Evolutionary conservation across 2,329 filamentous ascomycete species (phyloP).

Genomic region (Drechslerella dactyloides): DNA sequence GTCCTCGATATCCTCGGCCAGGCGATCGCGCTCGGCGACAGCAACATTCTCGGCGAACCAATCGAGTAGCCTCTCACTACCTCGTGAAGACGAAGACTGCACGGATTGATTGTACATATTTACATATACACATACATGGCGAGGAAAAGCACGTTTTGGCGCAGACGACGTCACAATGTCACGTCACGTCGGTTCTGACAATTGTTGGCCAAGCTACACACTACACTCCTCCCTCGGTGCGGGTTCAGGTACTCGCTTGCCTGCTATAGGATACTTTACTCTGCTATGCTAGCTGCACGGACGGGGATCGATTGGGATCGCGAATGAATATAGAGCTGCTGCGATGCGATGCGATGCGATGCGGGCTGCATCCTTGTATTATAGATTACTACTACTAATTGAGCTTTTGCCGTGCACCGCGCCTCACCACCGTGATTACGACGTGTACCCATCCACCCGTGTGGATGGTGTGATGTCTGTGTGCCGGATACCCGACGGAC

Average conservation of each 20-base stretch:
- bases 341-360: conserved; percentile 31
- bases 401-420: conserved; percentile 30
- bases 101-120: conserved; percentile 36
- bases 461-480: too few species aligned
- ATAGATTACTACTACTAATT: conserved; percentile 33
- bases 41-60: conserved; percentile 42
- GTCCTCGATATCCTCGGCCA: conserved; percentile 95
- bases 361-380: conserved; percentile 29
- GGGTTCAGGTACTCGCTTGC: too few species aligned
- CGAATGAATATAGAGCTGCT: conserved; percentile 13
- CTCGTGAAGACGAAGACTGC: neutral
- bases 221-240: conserved; percentile 15
- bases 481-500: too few species aligned
- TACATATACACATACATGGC: conserved; percentile 10
- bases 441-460: too few species aligned
- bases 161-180: too few species aligned
- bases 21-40: conserved; percentile 87
- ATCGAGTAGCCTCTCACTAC: conserved; percentile 51
- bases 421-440: conserved; percentile 82
- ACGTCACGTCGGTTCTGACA: conserved; percentile 7
- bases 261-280: too few species aligned
- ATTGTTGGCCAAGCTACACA: too few species aligned
- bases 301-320: too few species aligned
- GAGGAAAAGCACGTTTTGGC: too few species aligned
- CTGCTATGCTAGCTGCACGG: too few species aligned